phyloP scores from a whole-genome alignment of 441 rosid genomes.

The Viola pubescens region DNA sequence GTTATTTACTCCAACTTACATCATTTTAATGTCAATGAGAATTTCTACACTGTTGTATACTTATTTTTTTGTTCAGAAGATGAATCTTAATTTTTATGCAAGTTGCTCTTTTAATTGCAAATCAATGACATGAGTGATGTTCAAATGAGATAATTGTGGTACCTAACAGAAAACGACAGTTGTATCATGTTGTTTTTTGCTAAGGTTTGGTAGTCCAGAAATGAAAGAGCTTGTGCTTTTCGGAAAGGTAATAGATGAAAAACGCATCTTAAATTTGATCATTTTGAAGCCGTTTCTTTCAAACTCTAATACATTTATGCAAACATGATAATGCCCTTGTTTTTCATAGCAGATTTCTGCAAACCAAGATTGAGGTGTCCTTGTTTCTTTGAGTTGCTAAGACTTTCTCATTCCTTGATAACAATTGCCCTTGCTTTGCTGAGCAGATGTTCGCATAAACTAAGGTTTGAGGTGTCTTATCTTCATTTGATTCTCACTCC shows the following conservation, averaged over 20 bases:
- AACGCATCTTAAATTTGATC: slow-evolving; percentile 15
- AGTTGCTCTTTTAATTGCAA: slow-evolving; percentile 5
- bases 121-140: background rate
- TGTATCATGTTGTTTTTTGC: slow-evolving; percentile 1
- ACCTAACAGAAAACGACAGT: background rate
- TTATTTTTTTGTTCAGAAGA: no score
- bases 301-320: slow-evolving; percentile 18
- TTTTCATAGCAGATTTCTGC: slow-evolving; percentile 53
- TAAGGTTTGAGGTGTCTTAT: slow-evolving; percentile 61
- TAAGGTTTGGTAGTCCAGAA: slow-evolving; percentile 6
- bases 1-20: background rate
- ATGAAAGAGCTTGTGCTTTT: slow-evolving; percentile 15
- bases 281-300: slow-evolving; percentile 21
- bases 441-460: slow-evolving; percentile 42
- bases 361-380: slow-evolving; percentile 50
- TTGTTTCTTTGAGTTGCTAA: slow-evolving; percentile 66
- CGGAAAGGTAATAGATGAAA: slow-evolving; percentile 26
- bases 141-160: background rate
- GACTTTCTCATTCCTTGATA: slow-evolving; percentile 41
- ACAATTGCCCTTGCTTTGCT: slow-evolving; percentile 45
- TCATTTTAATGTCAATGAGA: no score
- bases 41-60: no score
- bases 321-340: slow-evolving; percentile 37
- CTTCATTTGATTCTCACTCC: slow-evolving; percentile 25
- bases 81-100: background rate